Base-by-base conservation (phyloP, 1,284 basidiomycete genomes). In the Paramarasmius palmivorus region DNA sequence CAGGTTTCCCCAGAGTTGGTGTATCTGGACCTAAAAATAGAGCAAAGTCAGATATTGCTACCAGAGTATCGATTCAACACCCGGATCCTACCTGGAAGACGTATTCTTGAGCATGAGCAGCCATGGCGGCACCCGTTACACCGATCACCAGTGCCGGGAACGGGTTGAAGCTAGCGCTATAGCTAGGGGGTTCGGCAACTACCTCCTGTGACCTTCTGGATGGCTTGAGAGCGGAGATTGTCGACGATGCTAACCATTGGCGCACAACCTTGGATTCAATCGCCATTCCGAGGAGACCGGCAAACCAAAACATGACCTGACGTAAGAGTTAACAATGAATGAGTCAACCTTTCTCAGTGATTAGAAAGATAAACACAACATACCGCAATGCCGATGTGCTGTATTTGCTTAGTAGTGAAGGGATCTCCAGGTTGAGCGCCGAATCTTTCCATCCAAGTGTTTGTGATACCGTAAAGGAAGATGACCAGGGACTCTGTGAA, bases 381-480 rank as follows among this genome's bases (percentile, higher is more conserved):
- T 65, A 88, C 90, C 66, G 95, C 95, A 57, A 98, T 98, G 53
- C 90, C 86, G 59, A 97, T 96, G 68, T 98, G 96, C 68, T 98
- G 94, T 19, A 98, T 83, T 68, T 98, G 86, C 72, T 96, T 97
- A 47, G 95, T 90, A 1, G 92, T 92, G 71, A 84, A 97, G 2
- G 95, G 92, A 65, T 90, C 87, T 17, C 92, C 93, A 0, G 88
- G 71, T 19, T 82, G 70, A 0, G 88, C 89, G 7, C 94, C 95
- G 61, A 97, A 92, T 48, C 93, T 83, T 70, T 98, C 95, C 92
- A 98, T 94, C 93, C 94, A 98, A 7, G 90, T 95, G 68, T 98
- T 97, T 41, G 92, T 90, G 40, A 84, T 77, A 15, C 95, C 96
- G 67, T 98, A 98, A 1, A 86, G 40, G 72, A 96, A 96, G 63